These are phyloP conservation scores for Plectosphaerella sp. DNA, from an alignment of 2,329 filamentous ascomycete genomes.

Conservation along the genomic window DNA sequence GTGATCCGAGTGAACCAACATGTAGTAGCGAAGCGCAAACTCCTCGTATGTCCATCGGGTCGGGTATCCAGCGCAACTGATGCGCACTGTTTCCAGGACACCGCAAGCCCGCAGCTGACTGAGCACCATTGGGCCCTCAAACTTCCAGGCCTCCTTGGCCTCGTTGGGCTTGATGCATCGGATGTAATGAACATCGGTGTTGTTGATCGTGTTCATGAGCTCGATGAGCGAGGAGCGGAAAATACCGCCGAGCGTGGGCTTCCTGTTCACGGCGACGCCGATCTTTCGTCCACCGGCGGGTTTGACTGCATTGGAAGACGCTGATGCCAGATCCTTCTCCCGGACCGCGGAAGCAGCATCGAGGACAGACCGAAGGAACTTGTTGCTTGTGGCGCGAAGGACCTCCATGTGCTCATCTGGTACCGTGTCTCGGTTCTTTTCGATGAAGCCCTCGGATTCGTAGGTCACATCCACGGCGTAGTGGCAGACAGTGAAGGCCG, in stretches of 20 bases:
- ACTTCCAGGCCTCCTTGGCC: constrained; percentile 93
- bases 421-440: constrained; percentile 98
- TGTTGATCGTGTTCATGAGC: constrained; percentile 96
- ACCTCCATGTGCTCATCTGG: constrained; percentile 98
- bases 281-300: constrained; percentile 79
- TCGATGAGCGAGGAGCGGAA: constrained; percentile 99
- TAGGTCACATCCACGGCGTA: constrained; percentile 98
- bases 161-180: constrained; percentile 99
- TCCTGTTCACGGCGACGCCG: constrained; percentile 87
- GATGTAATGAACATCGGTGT: constrained; percentile 98
- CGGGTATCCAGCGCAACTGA: constrained; percentile 94
- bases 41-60: constrained; percentile 99
- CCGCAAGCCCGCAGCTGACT: constrained; percentile 96
- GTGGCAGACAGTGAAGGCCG: constrained; percentile 95
- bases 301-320: constrained; percentile 68
- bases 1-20: constrained; percentile 82
- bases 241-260: constrained; percentile 94
- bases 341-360: constrained; percentile 81
- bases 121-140: constrained; percentile 97
- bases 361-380: constrained; percentile 79
- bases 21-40: constrained; percentile 96
- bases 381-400: constrained; percentile 76
- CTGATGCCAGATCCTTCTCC: constrained; percentile 75
- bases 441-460: constrained; percentile 97
- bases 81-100: constrained; percentile 96